Evolutionary conservation across 129 eudicot species (phyloP).

Genomic region (Kitagawia praeruptora): DNA sequence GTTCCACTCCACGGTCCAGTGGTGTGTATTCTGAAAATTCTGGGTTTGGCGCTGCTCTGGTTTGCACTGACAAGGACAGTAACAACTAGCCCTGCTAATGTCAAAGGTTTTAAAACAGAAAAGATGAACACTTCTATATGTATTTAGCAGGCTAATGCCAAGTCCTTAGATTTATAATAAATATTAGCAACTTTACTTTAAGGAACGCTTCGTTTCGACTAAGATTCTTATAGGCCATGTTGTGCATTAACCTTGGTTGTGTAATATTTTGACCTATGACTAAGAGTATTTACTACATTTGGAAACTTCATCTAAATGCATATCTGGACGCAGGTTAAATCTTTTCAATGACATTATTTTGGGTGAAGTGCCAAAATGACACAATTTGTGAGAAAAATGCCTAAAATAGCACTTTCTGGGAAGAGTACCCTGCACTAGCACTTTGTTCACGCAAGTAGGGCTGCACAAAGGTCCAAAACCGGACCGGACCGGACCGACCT

Average conservation of each 20-base stretch:
- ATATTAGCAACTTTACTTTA: not conserved
- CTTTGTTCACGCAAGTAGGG: too few species aligned
- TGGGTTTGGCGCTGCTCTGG: not conserved
- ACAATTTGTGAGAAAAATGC: too few species aligned
- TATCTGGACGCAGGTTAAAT: not conserved
- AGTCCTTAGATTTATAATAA: not conserved
- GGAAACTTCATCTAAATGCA: not conserved
- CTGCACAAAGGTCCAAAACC: too few species aligned
- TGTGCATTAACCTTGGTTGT: not conserved
- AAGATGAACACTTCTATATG: not conserved
- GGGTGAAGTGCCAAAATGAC: too few species aligned
- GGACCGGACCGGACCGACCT: too few species aligned
- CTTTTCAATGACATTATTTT: not conserved
- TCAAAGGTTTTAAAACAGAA: not conserved
- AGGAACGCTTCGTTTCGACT: not conserved
- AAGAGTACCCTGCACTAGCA: too few species aligned
- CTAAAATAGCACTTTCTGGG: too few species aligned
- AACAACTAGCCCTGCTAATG: not conserved
- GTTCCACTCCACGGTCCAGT: constrained; percentile 2
- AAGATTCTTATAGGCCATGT: not conserved
- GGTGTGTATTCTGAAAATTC: not conserved
- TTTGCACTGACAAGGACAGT: not conserved
- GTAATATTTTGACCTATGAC: not conserved
- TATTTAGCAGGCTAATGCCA: not conserved
- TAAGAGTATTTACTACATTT: not conserved